Evolutionary conservation across 2,329 filamentous ascomycete genomes (phyloP), one percentile per base, ranked within the genome.

Genomic region (Aspergillus terreus): DNA sequence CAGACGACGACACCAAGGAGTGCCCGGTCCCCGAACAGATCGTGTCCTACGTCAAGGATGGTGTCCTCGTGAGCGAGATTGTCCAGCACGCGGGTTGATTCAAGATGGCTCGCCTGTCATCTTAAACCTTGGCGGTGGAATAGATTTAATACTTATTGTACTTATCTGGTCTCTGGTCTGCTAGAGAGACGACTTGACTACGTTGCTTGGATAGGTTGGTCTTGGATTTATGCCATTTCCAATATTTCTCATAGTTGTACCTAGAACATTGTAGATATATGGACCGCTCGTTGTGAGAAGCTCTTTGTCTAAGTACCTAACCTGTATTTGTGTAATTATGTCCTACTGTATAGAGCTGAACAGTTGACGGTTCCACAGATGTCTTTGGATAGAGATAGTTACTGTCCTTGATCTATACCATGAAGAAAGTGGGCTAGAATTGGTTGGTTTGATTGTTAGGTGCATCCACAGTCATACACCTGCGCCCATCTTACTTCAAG

Each of bases 11-110:
- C 66, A 95, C 89, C 69, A 87, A 85, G 70, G 94, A 99, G 74
- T 82, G 89, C 48, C 86, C 94, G 1, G 72, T 97, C 53, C 94
- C 94, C 0, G 90, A 92, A 65, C 94, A 99, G 78, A 88, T 96
- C 64, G 85, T 90, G 83, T 90, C 67, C 78, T 89, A 79, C 81
- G 79, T 82, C 76, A 89, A 86, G 71, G 77, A 90, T 71, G 88
- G 89, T 19, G 84, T 87, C 58, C 68, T 97, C 57, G 82, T 92
- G 25, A 96, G 85, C 66, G 92, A 97, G 80, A 97, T 99, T 70
- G 94, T 99, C 15, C 91, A 94, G 64, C 92, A 97, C 75, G 84
- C 88, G 57, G 92, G 92, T 51, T 96, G 79, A 42, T 19, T n/a
- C 17, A 12, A 17, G 35, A n/a, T 6, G 14, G 15, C n/a, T 9